A percentile compares a stretch with the other conserved stretches of the same genome.
phyloP scores from a whole-genome alignment of 371 early-diverging fungal species.

The Saksenaea oblongispora region DNA sequence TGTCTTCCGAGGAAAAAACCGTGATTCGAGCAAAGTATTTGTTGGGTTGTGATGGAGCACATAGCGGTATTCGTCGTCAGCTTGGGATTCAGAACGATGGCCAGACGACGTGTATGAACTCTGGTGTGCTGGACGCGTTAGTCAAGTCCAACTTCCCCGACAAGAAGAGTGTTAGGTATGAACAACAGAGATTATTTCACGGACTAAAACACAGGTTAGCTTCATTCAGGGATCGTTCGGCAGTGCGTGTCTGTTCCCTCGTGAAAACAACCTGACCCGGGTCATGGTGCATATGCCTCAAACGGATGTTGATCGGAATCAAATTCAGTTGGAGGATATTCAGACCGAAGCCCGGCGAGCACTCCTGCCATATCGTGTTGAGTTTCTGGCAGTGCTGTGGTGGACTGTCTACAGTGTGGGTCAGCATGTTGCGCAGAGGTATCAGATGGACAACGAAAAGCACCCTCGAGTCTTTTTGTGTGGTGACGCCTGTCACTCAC shows the following conservation, averaged over 20 bases:
- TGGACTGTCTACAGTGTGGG: constrained; percentile 52
- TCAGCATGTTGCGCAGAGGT: constrained; percentile 32
- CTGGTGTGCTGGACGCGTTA: constrained; percentile 46
- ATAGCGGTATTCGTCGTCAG: constrained; percentile 41
- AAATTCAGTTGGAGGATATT: constrained; percentile 51
- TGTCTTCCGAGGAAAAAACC: constrained; percentile 11
- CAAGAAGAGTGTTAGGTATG: constrained; percentile 47
- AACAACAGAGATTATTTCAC: not conserved
- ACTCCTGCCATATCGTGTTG: constrained; percentile 41
- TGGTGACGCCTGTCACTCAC: constrained; percentile 52
- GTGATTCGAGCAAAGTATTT: constrained; percentile 27
- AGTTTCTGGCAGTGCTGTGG: constrained; percentile 44
- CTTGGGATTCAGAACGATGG: constrained; percentile 39
- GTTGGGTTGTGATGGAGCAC: constrained; percentile 51
- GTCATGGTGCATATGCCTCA: constrained; percentile 47
- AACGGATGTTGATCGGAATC: constrained; percentile 41
- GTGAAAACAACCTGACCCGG: constrained; percentile 46
- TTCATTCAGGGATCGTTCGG: constrained; percentile 10
- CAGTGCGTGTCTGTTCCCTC: constrained; percentile 29
- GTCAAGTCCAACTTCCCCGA: constrained; percentile 47
- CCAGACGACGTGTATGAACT: constrained; percentile 44
- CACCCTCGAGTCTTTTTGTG: constrained; percentile 35
- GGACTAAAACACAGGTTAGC: constrained; percentile 26
- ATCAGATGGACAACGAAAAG: constrained; percentile 26
- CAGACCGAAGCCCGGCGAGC: constrained; percentile 49